Conservation (phyloP, 371 early-diverging fungal genomes). For the Fennellomyces sp. region DNA sequence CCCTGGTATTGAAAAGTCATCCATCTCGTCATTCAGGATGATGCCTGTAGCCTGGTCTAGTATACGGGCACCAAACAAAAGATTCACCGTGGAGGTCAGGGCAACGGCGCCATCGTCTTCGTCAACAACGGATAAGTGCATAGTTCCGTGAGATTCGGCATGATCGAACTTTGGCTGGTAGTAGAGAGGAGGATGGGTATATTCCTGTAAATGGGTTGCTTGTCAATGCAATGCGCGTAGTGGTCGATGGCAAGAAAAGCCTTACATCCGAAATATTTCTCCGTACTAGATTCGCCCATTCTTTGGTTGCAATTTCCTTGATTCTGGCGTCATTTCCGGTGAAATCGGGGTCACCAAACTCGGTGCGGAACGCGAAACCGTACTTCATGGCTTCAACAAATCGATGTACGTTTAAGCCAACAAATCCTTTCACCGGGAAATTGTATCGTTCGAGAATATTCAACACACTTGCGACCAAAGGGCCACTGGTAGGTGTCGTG, state of each 20-base stretch:
- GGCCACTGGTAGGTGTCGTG: constrained; percentile 82
- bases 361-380: constrained; percentile 86
- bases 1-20: constrained; percentile 96
- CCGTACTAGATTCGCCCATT: constrained; percentile 67
- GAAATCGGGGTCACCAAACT: constrained; percentile 85
- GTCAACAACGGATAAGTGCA: constrained; percentile 94
- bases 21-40: constrained; percentile 98
- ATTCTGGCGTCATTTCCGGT: constrained; percentile 51
- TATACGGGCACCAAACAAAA: constrained; percentile 92
- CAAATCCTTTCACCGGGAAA: constrained; percentile 55
- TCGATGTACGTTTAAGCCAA: constrained; percentile 70
- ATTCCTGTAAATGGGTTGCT: constrained; percentile 22
- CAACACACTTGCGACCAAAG: constrained; percentile 82
- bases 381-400: constrained; percentile 92
- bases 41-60: constrained; percentile 96
- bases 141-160: constrained; percentile 93
- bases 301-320: constrained; percentile 68
- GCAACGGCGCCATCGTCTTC: constrained; percentile 85
- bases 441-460: constrained; percentile 90
- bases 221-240: background rate
- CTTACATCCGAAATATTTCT: constrained; percentile 70
- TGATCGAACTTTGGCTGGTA: constrained; percentile 83
- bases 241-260: background rate
- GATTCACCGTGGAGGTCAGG: constrained; percentile 95
- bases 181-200: constrained; percentile 55